Evolutionary conservation across 345 rosid genomes (phyloP), one percentile per base, ranked within the genome.

Genomic region (Bruguiera gymnorhiza): DNA sequence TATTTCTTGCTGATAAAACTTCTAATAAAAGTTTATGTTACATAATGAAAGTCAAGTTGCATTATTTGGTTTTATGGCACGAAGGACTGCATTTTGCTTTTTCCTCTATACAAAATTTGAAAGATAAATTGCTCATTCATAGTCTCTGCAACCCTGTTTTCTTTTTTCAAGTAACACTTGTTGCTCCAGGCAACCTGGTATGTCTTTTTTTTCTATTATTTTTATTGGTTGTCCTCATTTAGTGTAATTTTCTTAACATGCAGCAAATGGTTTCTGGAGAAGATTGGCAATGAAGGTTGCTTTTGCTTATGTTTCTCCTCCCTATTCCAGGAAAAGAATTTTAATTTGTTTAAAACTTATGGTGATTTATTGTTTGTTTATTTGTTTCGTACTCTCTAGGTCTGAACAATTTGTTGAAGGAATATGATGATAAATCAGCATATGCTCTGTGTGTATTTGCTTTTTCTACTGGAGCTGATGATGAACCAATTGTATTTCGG

Each of bases 181-280:
- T 11, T 15, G 10, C 10, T 24, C 16, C 16, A 9, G 60, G 26
- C 63, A 53, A 3, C 63, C 9, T 61, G 59, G 32, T 52, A 24
- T 20, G 1, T 54, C 53, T 46, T 56, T 43, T 73, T 34, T 60
- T 2, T 10, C n/a, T 19, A 30, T 27, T 36, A 20, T 30, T 4
- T 36, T 46, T 11, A 23, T 70, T 23, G 56, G 6, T 20, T 16
- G 39, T 50, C 65, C 50, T 78, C 65, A 15, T 67, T 52, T 76
- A 56, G 61, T 70, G 56, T 70, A 66, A 43, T 72, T 76, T 31
- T 65, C 61, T n/a, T 43, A 34, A 62, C 43, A 27, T 81, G 82
- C 96, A 95, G 98, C 83, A 95, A 92, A 79, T 92, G 98, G 98
- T 87, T 88, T 81, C 84, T 92, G 76, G 83, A 95, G 78, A 92